phyloP scores from a whole-genome alignment of 2,329 filamentous ascomycete species.

The Polychaeton citri region DNA sequence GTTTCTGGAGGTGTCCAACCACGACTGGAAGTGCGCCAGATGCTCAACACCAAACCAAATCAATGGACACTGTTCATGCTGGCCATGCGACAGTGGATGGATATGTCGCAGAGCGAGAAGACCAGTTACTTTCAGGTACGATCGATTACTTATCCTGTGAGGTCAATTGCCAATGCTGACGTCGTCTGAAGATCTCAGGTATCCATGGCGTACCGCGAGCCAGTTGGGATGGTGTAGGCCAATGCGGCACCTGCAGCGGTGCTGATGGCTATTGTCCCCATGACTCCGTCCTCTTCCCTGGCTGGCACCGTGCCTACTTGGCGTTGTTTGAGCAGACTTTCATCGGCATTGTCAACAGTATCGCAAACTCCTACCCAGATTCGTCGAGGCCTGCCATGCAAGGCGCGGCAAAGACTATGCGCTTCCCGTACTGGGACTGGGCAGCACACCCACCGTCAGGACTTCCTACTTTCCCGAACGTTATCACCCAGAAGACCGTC shows the following conservation, averaged over 20 bases:
- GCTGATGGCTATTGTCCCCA: slow-evolving; percentile 15
- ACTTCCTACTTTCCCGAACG: slow-evolving; percentile 11
- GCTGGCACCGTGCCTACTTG: slow-evolving; percentile 16
- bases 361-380: slow-evolving; percentile 14
- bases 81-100: slow-evolving; percentile 9
- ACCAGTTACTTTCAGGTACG: slow-evolving; percentile 7
- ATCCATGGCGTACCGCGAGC: slow-evolving; percentile 15
- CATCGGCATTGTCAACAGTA: slow-evolving; percentile 12
- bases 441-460: slow-evolving; percentile 10
- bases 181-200: slow-evolving; percentile 5
- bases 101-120: slow-evolving; percentile 1
- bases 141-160: background rate
- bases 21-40: slow-evolving; percentile 13
- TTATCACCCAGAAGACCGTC: slow-evolving; percentile 12
- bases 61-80: slow-evolving; percentile 15
- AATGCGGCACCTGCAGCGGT: slow-evolving; percentile 8
- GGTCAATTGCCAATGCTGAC: too few relatives aligned
- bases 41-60: slow-evolving; percentile 10
- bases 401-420: slow-evolving; percentile 12
- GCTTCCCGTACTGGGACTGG: slow-evolving; percentile 19
- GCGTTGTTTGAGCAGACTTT: slow-evolving; percentile 16
- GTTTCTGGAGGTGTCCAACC: slow-evolving; percentile 5
- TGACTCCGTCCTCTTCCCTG: slow-evolving; percentile 14
- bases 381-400: slow-evolving; percentile 10
- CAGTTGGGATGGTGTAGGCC: slow-evolving; percentile 11